phyloP scores from a whole-genome alignment of 2,329 filamentous ascomycete species.

The Neodidymelliopsis sp. region DNA sequence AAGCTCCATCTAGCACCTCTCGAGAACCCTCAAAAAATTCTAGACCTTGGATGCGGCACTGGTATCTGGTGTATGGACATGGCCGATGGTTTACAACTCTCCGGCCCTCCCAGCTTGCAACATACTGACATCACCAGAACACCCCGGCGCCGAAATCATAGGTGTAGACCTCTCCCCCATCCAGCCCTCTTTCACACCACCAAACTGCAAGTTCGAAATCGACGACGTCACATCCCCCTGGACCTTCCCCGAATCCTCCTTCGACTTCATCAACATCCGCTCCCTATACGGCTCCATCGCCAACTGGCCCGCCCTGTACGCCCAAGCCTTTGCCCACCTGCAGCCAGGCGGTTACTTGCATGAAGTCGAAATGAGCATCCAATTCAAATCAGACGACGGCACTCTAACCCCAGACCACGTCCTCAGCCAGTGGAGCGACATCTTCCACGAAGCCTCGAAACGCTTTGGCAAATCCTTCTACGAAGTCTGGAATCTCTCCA shows the following conservation, averaged over 20 bases:
- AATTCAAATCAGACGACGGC: constrained; percentile 50
- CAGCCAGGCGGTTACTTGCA: constrained; percentile 52
- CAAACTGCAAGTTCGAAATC: constrained; percentile 56
- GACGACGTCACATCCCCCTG: constrained; percentile 53
- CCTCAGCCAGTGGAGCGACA: constrained; percentile 31
- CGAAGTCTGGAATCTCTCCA: constrained; percentile 36
- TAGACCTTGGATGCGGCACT: constrained; percentile 39
- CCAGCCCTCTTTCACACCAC: constrained; percentile 54
- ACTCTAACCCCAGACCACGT: constrained; percentile 43
- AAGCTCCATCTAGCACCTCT: constrained; percentile 37
- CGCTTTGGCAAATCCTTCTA: constrained; percentile 38
- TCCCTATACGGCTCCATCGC: constrained; percentile 53
- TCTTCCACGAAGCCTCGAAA: constrained; percentile 34
- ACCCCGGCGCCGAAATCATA: constrained; percentile 49
- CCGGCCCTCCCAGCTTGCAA: neutral
- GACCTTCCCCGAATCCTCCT: constrained; percentile 40
- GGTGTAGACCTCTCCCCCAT: constrained; percentile 58
- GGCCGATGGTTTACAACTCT: constrained; percentile 24
- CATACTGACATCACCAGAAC: constrained; percentile 19
- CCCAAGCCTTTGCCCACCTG: constrained; percentile 34
- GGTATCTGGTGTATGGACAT: constrained; percentile 43
- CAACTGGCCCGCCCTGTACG: constrained; percentile 52
- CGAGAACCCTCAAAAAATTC: constrained; percentile 22
- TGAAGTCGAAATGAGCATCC: constrained; percentile 51
- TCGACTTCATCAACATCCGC: constrained; percentile 55